Base-by-base conservation (phyloP, 116 monocot genomes). In the Zostera marina region DNA sequence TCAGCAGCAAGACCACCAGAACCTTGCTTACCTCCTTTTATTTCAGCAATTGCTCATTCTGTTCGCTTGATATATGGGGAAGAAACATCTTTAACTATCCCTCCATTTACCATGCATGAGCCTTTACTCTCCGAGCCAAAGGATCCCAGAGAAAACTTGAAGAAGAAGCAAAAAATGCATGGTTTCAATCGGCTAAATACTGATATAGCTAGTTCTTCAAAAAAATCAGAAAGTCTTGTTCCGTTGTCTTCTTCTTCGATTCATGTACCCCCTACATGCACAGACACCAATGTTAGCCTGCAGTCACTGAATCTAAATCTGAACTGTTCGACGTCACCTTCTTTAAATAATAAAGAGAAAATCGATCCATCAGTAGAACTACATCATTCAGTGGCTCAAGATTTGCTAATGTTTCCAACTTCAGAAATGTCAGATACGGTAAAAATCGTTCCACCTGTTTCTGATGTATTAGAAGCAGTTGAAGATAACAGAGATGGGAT, bases 41-140 rank as follows among this genome's bases (percentile, higher is more conserved):
- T 85, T 45, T 77, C 81, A 19, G 94, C 88, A 11, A 82, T 94
- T 11, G 70, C 79, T 53, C 75, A 82, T 12, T 84, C 88, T 38
- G 79, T 88, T 25, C 72, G 71, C 56, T 42, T 85, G 43, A 73
- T 94, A 13, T 88, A 85, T 72, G 85, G 85, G 22, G 79, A 77
- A 22, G 81, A 81, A 1, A 78, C 68, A 44, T 55, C 73, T 10
- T 42, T 57, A 16, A 20, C 22, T 52, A 75, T 94, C 22, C 94
- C 94, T 25, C 82, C 94, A 44, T 88, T 88, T 55, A 55, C 53
- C 60, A 66, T 80, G 9, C 85, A 79, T 7, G 75, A 73, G 4
- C 85, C 73, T 23, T 76, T 59, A 4, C 85, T 75, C 47, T 54
- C 46, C 9, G 68, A 44, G 22, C 94, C 94, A 5, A 85, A 82